A percentile compares a stretch with the other conserved stretches of the same genome.
Conservation (phyloP, 176 grass and related monocot species). For the Oryza officinalis region DNA sequence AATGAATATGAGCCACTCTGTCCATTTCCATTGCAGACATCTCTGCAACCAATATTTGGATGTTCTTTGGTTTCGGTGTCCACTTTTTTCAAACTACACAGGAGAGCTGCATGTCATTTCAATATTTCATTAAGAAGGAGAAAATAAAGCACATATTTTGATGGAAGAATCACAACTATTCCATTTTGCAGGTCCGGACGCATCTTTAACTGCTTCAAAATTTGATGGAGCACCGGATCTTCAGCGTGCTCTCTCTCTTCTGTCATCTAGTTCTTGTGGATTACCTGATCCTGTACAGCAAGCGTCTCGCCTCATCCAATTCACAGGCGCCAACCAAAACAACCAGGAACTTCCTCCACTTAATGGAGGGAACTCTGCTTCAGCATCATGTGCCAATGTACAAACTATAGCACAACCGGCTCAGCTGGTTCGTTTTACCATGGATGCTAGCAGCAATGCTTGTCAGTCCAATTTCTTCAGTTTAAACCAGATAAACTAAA, state of each 20-base stretch:
- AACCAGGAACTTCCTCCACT: conserved; percentile 30
- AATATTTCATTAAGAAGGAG: no score
- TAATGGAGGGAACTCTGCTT: conserved; percentile 37
- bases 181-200: conserved; percentile 50
- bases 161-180: conserved; percentile 23
- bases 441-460: conserved; percentile 35
- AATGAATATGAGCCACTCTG: conserved; percentile 1
- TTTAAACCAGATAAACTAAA: conserved; percentile 52
- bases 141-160: not conserved
- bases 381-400: conserved; percentile 32
- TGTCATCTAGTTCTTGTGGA: conserved; percentile 80
- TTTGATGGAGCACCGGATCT: conserved; percentile 93
- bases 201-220: conserved; percentile 62
- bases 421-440: conserved; percentile 43
- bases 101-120: no score
- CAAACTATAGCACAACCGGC: conserved; percentile 32
- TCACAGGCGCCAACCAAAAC: conserved; percentile 45
- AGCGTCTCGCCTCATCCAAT: conserved; percentile 47
- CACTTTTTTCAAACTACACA: not conserved
- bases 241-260: conserved; percentile 97
- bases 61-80: conserved; percentile 5
- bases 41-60: conserved; percentile 7
- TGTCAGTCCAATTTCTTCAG: conserved; percentile 46
- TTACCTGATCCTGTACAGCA: conserved; percentile 52
- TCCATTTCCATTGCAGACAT: conserved; percentile 17